These are phyloP conservation scores for Saccharomycopsis schoenii DNA, from an alignment of 805 yeast genomes.

Conservation along the genomic window DNA sequence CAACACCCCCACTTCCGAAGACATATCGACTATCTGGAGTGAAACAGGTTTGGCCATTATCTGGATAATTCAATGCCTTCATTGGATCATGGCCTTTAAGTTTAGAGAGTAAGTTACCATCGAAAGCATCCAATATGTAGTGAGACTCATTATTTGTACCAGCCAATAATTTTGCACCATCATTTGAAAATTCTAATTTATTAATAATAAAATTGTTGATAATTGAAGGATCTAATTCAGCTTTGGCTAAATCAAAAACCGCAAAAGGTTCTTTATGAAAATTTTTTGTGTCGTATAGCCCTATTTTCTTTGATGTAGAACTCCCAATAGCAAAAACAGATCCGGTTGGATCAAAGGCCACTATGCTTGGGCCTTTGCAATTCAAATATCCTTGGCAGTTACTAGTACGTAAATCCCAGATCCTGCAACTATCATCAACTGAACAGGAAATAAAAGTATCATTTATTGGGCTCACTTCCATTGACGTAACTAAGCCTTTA, in stretches of 20 bases:
- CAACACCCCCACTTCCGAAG: conserved; percentile 47
- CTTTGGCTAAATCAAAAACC: conserved; percentile 28
- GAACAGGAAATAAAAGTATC: conserved; percentile 61
- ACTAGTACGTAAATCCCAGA: conserved; percentile 78
- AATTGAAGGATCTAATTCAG: conserved; percentile 18
- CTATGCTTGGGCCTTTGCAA: conserved; percentile 42
- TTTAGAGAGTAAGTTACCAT: conserved; percentile 40
- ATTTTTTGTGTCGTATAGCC: conserved; percentile 52
- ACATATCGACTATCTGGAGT: conserved; percentile 61
- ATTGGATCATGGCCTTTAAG: conserved; percentile 41
- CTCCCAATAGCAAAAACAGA: conserved; percentile 64
- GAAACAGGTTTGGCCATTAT: conserved; percentile 48
- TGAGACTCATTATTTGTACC: conserved; percentile 38
- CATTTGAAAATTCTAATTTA: conserved; percentile 70
- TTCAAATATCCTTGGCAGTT: conserved; percentile 54
- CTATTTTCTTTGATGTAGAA: conserved; percentile 33
- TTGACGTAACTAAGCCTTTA: conserved; percentile 57
- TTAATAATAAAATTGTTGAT: conserved; percentile 33
- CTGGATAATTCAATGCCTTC: conserved; percentile 34
- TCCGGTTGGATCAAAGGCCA: conserved; percentile 81
- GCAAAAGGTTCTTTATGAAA: conserved; percentile 51
- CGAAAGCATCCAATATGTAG: conserved; percentile 59
- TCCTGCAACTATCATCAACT: conserved; percentile 65
- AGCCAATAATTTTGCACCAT: conserved; percentile 55
- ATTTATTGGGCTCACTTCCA: conserved; percentile 64